phyloP scores from a whole-genome alignment of 2,329 filamentous ascomycete species.

The Apiospora aurea region DNA sequence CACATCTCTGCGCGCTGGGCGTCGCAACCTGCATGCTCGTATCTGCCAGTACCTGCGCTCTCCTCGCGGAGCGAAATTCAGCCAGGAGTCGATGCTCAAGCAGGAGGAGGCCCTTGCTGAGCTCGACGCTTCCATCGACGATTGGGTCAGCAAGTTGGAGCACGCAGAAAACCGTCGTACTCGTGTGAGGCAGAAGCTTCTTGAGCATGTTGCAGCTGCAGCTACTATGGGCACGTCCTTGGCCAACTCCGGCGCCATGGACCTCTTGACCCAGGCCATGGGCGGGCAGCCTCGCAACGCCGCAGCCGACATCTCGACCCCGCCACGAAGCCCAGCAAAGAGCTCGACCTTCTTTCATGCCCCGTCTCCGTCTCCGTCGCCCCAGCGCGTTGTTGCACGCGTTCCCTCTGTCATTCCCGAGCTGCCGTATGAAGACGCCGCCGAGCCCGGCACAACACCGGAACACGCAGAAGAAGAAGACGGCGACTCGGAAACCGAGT shows the following conservation, averaged over 20 bases:
- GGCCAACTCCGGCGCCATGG: conserved; percentile 42
- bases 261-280: conserved; percentile 52
- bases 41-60: conserved; percentile 81
- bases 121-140: conserved; percentile 79
- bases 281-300: conserved; percentile 46
- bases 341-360: conserved; percentile 40
- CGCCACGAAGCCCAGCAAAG: conserved; percentile 66
- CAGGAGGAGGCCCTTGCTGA: conserved; percentile 82
- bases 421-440: conserved; percentile 55
- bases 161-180: conserved; percentile 79
- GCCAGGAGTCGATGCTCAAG: conserved; percentile 76
- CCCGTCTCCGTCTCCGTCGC: conserved; percentile 52
- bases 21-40: conserved; percentile 77
- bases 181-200: conserved; percentile 77
- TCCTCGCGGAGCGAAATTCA: conserved; percentile 74
- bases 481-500: conserved; percentile 37
- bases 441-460: conserved; percentile 35
- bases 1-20: conserved; percentile 75
- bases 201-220: conserved; percentile 82
- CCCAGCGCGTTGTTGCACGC: conserved; percentile 59
- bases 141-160: conserved; percentile 83
- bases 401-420: conserved; percentile 65
- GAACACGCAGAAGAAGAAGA: conserved; percentile 34
- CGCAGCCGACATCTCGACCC: conserved; percentile 58
- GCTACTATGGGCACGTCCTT: conserved; percentile 55